Conservation (phyloP, 208 protist genomes). For the Leishmania braziliensis region DNA sequence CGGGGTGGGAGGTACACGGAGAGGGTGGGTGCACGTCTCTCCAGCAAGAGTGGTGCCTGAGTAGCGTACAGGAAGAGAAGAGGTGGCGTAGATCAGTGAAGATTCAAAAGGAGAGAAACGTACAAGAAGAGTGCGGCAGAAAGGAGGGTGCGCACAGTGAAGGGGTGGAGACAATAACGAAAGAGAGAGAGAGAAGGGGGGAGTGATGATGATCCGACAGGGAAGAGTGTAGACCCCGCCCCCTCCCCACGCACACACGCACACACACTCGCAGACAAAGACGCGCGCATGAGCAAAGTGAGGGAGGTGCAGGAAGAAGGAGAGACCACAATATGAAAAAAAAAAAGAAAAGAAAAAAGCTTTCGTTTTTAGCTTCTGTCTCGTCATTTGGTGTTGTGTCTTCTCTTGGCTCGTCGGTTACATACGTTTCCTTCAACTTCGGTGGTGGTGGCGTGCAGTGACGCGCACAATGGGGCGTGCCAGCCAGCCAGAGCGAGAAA, state of each 20-base stretch:
- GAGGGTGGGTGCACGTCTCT: neutral
- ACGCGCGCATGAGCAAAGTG: neutral
- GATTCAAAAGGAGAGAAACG: too few relatives aligned
- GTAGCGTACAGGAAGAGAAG: too few relatives aligned
- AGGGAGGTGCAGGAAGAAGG: neutral
- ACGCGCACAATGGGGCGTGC: neutral
- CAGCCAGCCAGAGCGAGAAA: neutral
- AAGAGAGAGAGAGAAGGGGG: constrained; percentile 9
- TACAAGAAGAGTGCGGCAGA: neutral
- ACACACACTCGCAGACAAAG: neutral
- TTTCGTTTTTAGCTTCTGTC: neutral
- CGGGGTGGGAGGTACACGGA: neutral
- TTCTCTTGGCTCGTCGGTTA: too few relatives aligned
- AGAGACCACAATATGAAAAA: neutral
- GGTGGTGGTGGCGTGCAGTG: neutral
- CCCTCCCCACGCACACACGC: neutral
- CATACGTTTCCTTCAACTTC: neutral
- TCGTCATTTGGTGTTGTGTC: neutral
- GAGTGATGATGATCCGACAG: neutral
- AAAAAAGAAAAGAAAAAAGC: neutral
- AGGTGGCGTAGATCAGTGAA: too few relatives aligned
- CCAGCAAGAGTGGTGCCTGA: too few relatives aligned
- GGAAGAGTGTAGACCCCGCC: neutral
- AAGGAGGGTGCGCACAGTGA: neutral
- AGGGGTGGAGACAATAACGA: constrained; percentile 1